Base-by-base conservation (phyloP, 2,329 filamentous ascomycete species). In the Colletotrichum eleusines region DNA sequence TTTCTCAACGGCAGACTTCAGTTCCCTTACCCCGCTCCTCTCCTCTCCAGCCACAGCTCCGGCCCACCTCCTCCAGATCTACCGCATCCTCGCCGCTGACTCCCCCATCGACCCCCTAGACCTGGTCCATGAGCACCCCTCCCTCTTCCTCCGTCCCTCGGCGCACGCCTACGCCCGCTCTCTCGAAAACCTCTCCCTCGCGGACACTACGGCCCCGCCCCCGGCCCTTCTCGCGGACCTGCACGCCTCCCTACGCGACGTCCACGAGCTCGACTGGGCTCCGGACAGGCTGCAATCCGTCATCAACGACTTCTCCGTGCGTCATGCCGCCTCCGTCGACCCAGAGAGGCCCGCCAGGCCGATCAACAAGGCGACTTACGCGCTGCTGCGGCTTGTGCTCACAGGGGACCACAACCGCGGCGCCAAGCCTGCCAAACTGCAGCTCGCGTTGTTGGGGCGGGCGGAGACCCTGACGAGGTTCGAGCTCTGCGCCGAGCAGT, bases 391-490 rank as follows among this genome's bases (percentile, higher is more conserved):
- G 31, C 61, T 73, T n/a, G 59, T 67, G 1, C 61, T 74, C 28
- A 68, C 72, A 23, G 72, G 72, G 57, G 63, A 71, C 38, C 44
- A 61, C 8, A 58, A 55, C 11, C 53, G 53, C 31, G 71, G 66
- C 20, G 71, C 72, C 11, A 74, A 73, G 63, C 72, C 72, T 18
- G 72, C 72, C 42, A 74, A 74, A 67, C n/a, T 71, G 63, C 71
- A 73, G 46, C 71, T 74, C 18, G 60, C 67, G 35, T 44, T 74
- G 31, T 57, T 74, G 18, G 72, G 72, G 3, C 55, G 66, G 2
- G 63, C 62, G 18, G 72, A 74, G 71, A 66, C 71, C 12, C 18
- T 74, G 63, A 26, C 61, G 33, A 62, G 72, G 60, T 72, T 72
- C 58, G 62, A 63, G 38, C 33, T 72, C 40, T 71, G 69, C 48